These are phyloP conservation scores for Ilyonectria destructans DNA, from an alignment of 2,329 filamentous ascomycete genomes.

Conservation along the genomic window DNA sequence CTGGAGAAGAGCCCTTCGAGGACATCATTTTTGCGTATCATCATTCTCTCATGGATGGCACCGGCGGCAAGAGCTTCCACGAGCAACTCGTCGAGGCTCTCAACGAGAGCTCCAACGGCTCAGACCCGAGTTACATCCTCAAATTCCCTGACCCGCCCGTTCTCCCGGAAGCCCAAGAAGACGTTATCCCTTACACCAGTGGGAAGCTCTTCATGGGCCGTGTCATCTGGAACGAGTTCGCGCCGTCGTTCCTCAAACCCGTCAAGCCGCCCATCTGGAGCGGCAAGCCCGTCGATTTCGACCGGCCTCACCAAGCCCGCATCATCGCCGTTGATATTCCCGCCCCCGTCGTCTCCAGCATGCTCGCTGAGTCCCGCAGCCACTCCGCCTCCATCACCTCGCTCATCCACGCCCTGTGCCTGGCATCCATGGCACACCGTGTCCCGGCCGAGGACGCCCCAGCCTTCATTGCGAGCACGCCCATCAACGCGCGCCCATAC, in stretches of 20 bases:
- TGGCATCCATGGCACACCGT: slow-evolving; percentile 58
- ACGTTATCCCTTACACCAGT: slow-evolving; percentile 58
- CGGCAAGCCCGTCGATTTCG: slow-evolving; percentile 55
- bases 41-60: slow-evolving; percentile 69
- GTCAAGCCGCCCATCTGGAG: slow-evolving; percentile 56
- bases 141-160: slow-evolving; percentile 50
- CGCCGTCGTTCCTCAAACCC: slow-evolving; percentile 57
- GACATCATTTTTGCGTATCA: slow-evolving; percentile 67
- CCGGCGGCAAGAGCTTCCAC: slow-evolving; percentile 66
- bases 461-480: slow-evolving; percentile 58
- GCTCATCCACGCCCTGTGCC: slow-evolving; percentile 64
- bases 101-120: slow-evolving; percentile 40
- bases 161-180: slow-evolving; percentile 60
- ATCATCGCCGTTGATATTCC: slow-evolving; percentile 58
- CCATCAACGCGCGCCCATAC: slow-evolving; percentile 63
- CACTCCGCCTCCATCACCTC: slow-evolving; percentile 65
- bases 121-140: slow-evolving; percentile 27
- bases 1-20: slow-evolving; percentile 43
- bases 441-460: slow-evolving; percentile 54
- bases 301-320: slow-evolving; percentile 55
- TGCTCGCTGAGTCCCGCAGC: slow-evolving; percentile 60
- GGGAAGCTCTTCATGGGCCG: slow-evolving; percentile 60
- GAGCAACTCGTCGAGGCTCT: slow-evolving; percentile 62
- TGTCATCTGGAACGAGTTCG: slow-evolving; percentile 59
- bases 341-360: slow-evolving; percentile 42